These are phyloP conservation scores for Sugiyamaella neomexicana DNA, from an alignment of 1,139 yeast species.

Conservation along the genomic window DNA sequence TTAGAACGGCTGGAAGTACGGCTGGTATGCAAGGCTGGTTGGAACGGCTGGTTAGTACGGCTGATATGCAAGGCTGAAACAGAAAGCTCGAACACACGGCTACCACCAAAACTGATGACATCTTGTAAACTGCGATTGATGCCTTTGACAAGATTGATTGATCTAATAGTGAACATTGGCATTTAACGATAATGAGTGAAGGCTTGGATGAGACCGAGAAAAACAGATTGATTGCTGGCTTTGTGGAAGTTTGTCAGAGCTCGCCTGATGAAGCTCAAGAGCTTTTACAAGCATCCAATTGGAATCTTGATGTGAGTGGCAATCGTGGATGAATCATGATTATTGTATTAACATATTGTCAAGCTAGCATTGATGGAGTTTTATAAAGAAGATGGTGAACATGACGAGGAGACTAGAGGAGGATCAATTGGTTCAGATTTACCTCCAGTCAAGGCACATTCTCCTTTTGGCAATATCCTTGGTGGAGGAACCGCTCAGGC, in stretches of 20 bases:
- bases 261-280: conserved; percentile 49
- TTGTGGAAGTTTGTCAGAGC: conserved; percentile 51
- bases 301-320: conserved; percentile 42
- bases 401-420: conserved; percentile 18
- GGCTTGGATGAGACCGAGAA: conserved; percentile 23
- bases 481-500: background rate
- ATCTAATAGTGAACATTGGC: background rate
- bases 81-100: background rate
- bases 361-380: conserved; percentile 21
- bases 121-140: background rate
- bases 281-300: conserved; percentile 44
- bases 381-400: conserved; percentile 14
- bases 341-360: conserved; percentile 19
- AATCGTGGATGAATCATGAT: conserved; percentile 30
- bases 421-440: background rate
- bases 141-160: background rate
- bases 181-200: conserved; percentile 4
- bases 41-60: no score
- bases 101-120: background rate
- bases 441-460: background rate
- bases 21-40: no score
- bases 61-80: no score
- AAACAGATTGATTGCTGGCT: conserved; percentile 49
- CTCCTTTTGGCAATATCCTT: conserved; percentile 7
- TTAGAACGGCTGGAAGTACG: no score